Base-by-base conservation (phyloP, 176 grass and related monocot genomes). In the Calamus simplicifolius region DNA sequence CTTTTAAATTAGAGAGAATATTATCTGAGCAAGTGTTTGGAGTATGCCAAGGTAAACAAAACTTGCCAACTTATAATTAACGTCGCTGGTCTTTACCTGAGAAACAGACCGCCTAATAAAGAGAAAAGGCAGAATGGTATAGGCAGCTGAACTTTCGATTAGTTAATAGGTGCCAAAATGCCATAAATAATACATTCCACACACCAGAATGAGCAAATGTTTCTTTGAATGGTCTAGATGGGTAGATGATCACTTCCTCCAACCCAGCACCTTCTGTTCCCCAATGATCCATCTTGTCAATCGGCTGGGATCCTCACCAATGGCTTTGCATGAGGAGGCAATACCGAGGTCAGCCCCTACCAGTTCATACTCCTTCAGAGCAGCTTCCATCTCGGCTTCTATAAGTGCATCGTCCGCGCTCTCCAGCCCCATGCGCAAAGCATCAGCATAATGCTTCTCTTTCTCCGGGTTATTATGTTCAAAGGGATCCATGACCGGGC, bases 271-370 rank as follows among this genome's bases (percentile, higher is more conserved):
- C 53, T 80, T 88, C 30, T 88, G 84, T 27, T 98, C 93, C 19
- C 93, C 93, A 3, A 98, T 83, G 26, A 98, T 81, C 93, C 93
- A 92, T 66, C 84, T 81, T 4, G 83, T 92, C 65, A 92, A 63
- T 66, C 77, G 78, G 61, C 78, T 80, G 25, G 93, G 69, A 28
- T 91, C 87, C 49, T 81, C 91, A 0, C 78, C 82, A 4, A 71
- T 54, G 4, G 72, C 69, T 3, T 78, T 77, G 3, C 67, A 85
- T 2, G 84, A 88, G 52, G 80, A 79, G 63, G 80, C 76, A 29
- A 98, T 69, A 51, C 84, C 77, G n/a, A 98, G 77, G 66, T 97
- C 93, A 0, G 75, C 73, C 5, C 87, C 87, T 51, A 97, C 79
- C 16, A 68, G 50, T 59, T 85, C 51, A 56, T 80, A 84, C 2